A percentile compares a stretch with the other conserved stretches of the same genome.
Evolutionary conservation across 805 yeast species (phyloP).

Genomic region (Ogataea angusta): DNA sequence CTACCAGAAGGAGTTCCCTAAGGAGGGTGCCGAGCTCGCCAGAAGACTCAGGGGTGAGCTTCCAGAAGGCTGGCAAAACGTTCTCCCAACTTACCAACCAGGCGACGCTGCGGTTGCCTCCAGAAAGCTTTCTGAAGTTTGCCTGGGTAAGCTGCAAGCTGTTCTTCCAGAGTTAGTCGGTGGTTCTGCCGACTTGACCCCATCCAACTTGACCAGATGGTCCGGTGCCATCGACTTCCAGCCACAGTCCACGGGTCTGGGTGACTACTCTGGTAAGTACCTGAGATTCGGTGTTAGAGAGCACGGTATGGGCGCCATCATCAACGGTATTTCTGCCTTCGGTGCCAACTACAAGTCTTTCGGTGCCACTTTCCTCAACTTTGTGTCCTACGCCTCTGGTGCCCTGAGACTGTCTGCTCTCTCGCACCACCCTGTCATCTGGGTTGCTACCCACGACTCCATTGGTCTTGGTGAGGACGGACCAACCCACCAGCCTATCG

Average conservation of each 20-base stretch:
- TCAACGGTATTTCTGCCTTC: slow-evolving; percentile 94
- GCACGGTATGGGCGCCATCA: slow-evolving; percentile 98
- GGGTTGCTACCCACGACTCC: slow-evolving; percentile 90
- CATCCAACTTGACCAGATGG: slow-evolving; percentile 93
- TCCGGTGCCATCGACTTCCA: slow-evolving; percentile 86
- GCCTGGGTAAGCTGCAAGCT: slow-evolving; percentile 57
- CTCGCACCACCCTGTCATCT: slow-evolving; percentile 77
- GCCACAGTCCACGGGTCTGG: slow-evolving; percentile 74
- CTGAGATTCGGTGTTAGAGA: slow-evolving; percentile 98
- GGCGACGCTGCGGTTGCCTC: slow-evolving; percentile 83
- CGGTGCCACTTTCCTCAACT: slow-evolving; percentile 98
- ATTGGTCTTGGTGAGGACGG: slow-evolving; percentile 93
- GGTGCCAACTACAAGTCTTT: slow-evolving; percentile 83
- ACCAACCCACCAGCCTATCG: slow-evolving; percentile 92
- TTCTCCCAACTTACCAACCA: slow-evolving; percentile 77
- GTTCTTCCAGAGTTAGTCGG: slow-evolving; percentile 86
- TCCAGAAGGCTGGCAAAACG: slow-evolving; percentile 77
- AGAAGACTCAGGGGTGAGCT: slow-evolving; percentile 77
- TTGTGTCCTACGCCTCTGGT: slow-evolving; percentile 79
- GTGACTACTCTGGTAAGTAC: slow-evolving; percentile 89
- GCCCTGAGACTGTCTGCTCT: slow-evolving; percentile 82
- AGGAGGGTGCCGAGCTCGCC: slow-evolving; percentile 69
- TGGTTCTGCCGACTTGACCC: slow-evolving; percentile 98
- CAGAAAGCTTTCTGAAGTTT: slow-evolving; percentile 88
- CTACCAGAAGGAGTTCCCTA: slow-evolving; percentile 70